Base-by-base conservation (phyloP, 768 basidiomycete species). In the Lentinula aciculospora region DNA sequence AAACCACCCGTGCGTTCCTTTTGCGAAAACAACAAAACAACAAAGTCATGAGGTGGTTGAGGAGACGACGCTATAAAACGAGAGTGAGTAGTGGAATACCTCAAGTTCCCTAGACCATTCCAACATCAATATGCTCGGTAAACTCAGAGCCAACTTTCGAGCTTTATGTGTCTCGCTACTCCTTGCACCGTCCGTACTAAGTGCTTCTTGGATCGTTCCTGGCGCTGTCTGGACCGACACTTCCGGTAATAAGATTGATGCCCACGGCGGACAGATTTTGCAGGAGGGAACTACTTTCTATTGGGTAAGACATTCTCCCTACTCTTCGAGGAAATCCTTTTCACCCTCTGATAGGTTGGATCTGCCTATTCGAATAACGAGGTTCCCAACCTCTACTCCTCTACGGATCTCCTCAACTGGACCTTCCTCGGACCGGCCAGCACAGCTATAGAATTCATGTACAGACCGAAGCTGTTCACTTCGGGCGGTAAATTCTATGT, bases 151-250 rank as follows among this genome's bases (percentile, higher is more conserved):
- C 23, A 39, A 21, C 23, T 39, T 53, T 36, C 32, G 32, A 10
- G 34, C 32, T 12, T 6, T 53, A 4, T 53, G 51, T 15, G 23
- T 53, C 23, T 36, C 51, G 10, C n/a, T 53, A 13, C 34, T 53
- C 27, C 34, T 36, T 34, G 23, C 23, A 7, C 34, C 51, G 8
- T 28, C 23, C 10, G 34, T 27, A 12, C 51, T 53, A 25, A 36
- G 51, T 39, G 51, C 34, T 36, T 37, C 51, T 17, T 53, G 51
- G 51, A 66, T 70, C 27, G 68, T 67, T 12, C 65, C 69, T 2
- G 68, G 66, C 19, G 68, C 65, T 2, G 67, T 64, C 1, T 70
- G 68, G 69, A 67, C 68, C 27, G 66, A 69, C 49, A 67, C 67
- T 3, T 60, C 63, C 39, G 69, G 68, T 10, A 63, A 64, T 34